These are phyloP conservation scores for Moesziomyces parantarcticus DNA, from an alignment of 1,284 basidiomycete genomes.

Conservation along the genomic window DNA sequence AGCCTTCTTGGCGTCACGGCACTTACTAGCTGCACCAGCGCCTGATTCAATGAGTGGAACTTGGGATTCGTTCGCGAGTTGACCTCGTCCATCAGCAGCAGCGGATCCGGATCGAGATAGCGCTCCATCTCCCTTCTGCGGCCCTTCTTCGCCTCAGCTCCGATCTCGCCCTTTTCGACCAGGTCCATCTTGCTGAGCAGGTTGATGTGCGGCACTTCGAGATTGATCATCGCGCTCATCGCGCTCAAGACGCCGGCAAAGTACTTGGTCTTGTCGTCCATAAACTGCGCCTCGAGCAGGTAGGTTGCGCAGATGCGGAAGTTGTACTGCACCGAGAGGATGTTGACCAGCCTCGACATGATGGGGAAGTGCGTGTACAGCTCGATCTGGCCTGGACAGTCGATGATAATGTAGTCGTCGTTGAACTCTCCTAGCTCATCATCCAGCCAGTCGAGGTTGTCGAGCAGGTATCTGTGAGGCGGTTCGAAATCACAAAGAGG, in stretches of 20 bases:
- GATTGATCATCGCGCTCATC: constrained; percentile 98
- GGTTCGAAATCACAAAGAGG: not conserved
- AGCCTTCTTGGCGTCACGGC: no score
- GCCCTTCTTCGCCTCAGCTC: constrained; percentile 68
- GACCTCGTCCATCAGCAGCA: constrained; percentile 79
- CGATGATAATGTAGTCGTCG: constrained; percentile 96
- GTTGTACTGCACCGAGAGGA: constrained; percentile 67
- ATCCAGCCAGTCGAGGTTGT: constrained; percentile 99
- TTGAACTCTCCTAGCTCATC: constrained; percentile 91
- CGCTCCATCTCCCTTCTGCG: constrained; percentile 72
- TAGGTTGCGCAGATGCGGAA: constrained; percentile 72
- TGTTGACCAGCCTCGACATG: constrained; percentile 84
- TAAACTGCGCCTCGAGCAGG: constrained; percentile 87
- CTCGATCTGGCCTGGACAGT: constrained; percentile 99
- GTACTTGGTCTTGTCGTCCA: constrained; percentile 89
- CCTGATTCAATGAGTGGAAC: constrained; percentile 92
- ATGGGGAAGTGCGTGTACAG: constrained; percentile 98
- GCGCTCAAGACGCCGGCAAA: constrained; percentile 98
- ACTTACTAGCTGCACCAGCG: constrained; percentile 87
- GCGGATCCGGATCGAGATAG: constrained; percentile 97
- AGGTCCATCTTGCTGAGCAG: constrained; percentile 99
- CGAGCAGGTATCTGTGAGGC: constrained; percentile 81
- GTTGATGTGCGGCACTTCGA: constrained; percentile 96
- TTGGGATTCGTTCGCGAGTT: constrained; percentile 79
- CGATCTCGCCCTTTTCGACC: constrained; percentile 76